Percentiles rank a stretch among this genome's conserved stretches.
Evolutionary conservation across 805 yeast species (phyloP).

Genomic region (Wickerhamiella kurtzmanii): DNA sequence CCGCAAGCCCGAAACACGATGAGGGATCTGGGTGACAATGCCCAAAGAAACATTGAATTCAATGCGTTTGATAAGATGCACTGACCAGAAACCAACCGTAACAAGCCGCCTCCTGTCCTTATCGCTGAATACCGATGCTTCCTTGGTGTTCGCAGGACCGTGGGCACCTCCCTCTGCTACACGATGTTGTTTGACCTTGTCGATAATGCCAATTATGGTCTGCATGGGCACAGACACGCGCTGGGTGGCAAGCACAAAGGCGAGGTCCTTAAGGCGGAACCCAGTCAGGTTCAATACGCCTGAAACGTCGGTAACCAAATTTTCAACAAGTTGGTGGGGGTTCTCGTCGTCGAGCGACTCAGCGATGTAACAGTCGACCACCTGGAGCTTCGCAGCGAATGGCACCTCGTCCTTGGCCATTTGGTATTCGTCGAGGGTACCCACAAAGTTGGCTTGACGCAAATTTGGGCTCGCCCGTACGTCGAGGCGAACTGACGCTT

Average conservation of each 20-base stretch:
- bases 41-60: conserved; percentile 25
- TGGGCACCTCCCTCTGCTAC: conserved; percentile 6
- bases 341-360: conserved; percentile 20
- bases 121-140: conserved; percentile 3
- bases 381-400: conserved; percentile 17
- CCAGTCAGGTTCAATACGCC: conserved; percentile 24
- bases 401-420: conserved; percentile 21
- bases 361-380: conserved; percentile 23
- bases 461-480: conserved; percentile 20
- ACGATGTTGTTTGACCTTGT: conserved; percentile 6
- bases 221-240: conserved; percentile 19
- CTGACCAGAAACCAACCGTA: conserved; percentile 19
- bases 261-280: conserved; percentile 24
- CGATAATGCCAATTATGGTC: conserved; percentile 13
- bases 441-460: conserved; percentile 21
- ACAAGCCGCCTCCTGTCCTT: conserved; percentile 8
- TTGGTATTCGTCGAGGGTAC: conserved; percentile 25
- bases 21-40: conserved; percentile 23
- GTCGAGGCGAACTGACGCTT: conserved; percentile 21
- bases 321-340: conserved; percentile 24
- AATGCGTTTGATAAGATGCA: conserved; percentile 26
- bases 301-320: conserved; percentile 19
- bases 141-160: conserved; percentile 2
- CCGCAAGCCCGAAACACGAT: conserved; percentile 3
- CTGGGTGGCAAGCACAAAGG: conserved; percentile 22